These are phyloP conservation scores for Diaporthe australafricana DNA, from an alignment of 2,329 filamentous ascomycete genomes.

Conservation along the genomic window DNA sequence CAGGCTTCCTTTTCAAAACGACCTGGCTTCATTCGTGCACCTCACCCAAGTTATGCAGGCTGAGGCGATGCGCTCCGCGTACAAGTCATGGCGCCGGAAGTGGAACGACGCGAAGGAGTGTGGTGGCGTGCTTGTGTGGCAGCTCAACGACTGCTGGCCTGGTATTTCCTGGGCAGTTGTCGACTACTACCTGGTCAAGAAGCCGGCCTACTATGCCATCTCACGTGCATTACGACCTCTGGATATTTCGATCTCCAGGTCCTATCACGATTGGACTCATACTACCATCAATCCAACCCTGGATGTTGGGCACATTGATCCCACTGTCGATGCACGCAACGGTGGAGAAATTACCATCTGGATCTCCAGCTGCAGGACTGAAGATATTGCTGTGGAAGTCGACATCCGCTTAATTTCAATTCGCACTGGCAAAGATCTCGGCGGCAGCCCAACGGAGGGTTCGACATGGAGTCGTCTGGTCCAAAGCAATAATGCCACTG, in stretches of 20 bases:
- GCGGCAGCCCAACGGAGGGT: neutral
- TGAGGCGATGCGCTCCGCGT: conserved; percentile 73
- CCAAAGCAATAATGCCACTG: neutral
- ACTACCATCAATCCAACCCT: neutral
- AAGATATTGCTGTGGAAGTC: neutral
- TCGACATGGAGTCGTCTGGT: neutral
- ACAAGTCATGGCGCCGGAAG: conserved; percentile 78
- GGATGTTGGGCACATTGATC: neutral
- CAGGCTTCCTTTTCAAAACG: conserved; percentile 68
- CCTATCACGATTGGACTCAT: conserved; percentile 13
- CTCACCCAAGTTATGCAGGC: conserved; percentile 76
- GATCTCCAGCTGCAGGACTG: neutral
- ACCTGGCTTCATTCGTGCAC: conserved; percentile 76
- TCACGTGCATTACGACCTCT: conserved; percentile 81
- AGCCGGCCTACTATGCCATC: conserved; percentile 82
- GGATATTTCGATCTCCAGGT: conserved; percentile 56
- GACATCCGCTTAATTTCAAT: neutral
- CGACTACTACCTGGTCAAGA: conserved; percentile 83
- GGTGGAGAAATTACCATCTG: neutral
- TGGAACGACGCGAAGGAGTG: conserved; percentile 83
- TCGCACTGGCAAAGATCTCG: neutral
- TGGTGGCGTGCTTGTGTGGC: conserved; percentile 83
- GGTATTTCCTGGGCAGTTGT: conserved; percentile 83
- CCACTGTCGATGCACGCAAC: neutral
- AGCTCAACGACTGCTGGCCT: conserved; percentile 89